Evolutionary conservation across 2,329 filamentous ascomycete genomes (phyloP).

Genomic region (Penicillium sp.): DNA sequence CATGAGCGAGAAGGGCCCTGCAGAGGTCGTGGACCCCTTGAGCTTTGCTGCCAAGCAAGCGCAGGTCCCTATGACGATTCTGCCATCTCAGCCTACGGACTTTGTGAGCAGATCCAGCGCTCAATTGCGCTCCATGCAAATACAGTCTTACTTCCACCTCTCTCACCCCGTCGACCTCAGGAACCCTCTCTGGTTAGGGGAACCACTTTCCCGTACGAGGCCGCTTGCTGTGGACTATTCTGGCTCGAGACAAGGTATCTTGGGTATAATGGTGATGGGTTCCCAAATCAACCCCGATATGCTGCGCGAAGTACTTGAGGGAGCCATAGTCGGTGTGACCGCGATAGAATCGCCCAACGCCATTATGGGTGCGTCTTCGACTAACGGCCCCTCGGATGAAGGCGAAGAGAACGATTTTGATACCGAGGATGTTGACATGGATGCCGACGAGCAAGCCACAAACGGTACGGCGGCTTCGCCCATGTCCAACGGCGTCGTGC

Average conservation of each 20-base stretch:
- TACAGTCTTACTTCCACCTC: conserved; percentile 57
- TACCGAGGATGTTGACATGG: conserved; percentile 18
- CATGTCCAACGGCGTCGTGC: conserved; percentile 28
- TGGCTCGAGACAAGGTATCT: conserved; percentile 42
- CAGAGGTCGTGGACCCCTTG: conserved; percentile 42
- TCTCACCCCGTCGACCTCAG: conserved; percentile 25
- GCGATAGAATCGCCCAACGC: conserved; percentile 42
- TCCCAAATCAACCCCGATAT: conserved; percentile 46
- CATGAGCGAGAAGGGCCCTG: conserved; percentile 47
- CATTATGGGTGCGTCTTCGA: conserved; percentile 17
- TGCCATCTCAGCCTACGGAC: conserved; percentile 45
- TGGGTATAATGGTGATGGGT: conserved; percentile 50
- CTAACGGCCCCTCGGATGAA: background rate
- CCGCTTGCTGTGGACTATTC: conserved; percentile 51
- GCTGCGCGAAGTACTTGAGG: conserved; percentile 50
- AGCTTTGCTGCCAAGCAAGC: conserved; percentile 36
- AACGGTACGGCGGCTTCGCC: background rate
- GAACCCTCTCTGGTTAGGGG: conserved; percentile 42
- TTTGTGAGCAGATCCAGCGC: conserved; percentile 46
- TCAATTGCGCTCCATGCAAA: conserved; percentile 55
- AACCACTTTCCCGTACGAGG: conserved; percentile 42
- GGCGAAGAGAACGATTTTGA: conserved; percentile 9
- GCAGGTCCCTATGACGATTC: conserved; percentile 39
- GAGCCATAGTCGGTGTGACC: conserved; percentile 51
- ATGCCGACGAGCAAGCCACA: conserved; percentile 8